Conservation (phyloP, 352 stramenopile genomes). For the Globisporangium mamillatum region DNA sequence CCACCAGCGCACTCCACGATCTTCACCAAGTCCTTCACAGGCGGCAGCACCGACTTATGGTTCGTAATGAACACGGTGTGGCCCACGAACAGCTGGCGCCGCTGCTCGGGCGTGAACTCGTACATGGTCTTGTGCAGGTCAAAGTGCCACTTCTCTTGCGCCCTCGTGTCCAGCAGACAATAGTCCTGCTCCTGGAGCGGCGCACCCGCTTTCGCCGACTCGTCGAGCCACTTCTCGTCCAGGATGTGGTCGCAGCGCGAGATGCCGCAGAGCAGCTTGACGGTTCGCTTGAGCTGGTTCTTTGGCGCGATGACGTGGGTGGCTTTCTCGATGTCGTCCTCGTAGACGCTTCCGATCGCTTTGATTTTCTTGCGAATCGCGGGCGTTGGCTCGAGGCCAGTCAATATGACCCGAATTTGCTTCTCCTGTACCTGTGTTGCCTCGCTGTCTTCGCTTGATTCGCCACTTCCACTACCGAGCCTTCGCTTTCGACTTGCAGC, state of each 20-base stretch:
- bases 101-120: too few species aligned
- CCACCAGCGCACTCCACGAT: too few species aligned
- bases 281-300: conserved; percentile 54
- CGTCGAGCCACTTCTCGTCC: too few species aligned
- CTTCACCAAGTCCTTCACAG: too few species aligned
- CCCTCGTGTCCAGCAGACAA: too few species aligned
- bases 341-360: conserved; percentile 34
- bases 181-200: too few species aligned
- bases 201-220: too few species aligned
- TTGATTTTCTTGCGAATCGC: conserved; percentile 42
- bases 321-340: conserved; percentile 46
- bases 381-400: conserved; percentile 42
- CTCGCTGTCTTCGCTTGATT: background rate
- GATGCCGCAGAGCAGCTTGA: conserved; percentile 26
- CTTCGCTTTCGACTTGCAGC: background rate
- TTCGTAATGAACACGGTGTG: too few species aligned
- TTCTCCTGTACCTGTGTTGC: background rate
- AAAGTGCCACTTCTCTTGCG: too few species aligned
- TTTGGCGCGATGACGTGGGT: conserved; percentile 53
- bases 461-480: background rate
- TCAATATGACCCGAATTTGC: conserved; percentile 51
- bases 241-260: background rate
- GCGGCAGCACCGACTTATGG: too few species aligned
- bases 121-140: too few species aligned
- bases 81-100: too few species aligned